Conservation (phyloP, 805 yeast genomes). For the Zygotorulaspora danielsina region DNA sequence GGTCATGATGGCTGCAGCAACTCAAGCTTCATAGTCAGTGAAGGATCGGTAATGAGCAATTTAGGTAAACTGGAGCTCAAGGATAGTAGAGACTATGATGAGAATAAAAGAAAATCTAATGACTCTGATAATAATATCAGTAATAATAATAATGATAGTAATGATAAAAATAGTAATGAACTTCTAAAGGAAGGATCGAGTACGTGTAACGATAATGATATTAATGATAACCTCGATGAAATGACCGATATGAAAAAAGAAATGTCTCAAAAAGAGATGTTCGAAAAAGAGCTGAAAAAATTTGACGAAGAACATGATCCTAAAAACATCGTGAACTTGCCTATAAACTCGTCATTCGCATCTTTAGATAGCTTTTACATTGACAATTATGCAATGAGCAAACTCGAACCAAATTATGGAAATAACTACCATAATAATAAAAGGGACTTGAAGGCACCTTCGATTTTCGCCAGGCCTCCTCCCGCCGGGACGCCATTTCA, state of each 20-base stretch:
- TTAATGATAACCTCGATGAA: conserved; percentile 10
- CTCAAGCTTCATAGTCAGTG: conserved; percentile 23
- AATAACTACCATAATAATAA: not conserved
- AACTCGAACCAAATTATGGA: conserved; percentile 14
- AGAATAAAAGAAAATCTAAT: not conserved
- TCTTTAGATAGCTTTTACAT: conserved; percentile 67
- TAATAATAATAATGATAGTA: too few species aligned
- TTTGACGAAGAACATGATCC: conserved; percentile 25
- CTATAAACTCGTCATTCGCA: conserved; percentile 71
- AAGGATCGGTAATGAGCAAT: conserved; percentile 22
- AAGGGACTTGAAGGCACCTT: conserved; percentile 7
- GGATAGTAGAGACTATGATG: conserved; percentile 2
- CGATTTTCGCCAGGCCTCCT: conserved; percentile 20
- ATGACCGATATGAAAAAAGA: conserved; percentile 6
- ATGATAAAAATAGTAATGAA: not conserved
- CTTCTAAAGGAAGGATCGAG: conserved; percentile 11
- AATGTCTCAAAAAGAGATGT: conserved; percentile 14
- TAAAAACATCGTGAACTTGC: conserved; percentile 57
- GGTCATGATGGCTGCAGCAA: conserved; percentile 11
- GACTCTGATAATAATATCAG: not conserved
- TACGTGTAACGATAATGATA: conserved; percentile 16
- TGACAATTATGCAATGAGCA: conserved; percentile 43
- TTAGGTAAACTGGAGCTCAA: conserved; percentile 6
- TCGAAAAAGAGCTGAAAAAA: conserved; percentile 25
- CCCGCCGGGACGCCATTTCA: conserved; percentile 9